Conservation (phyloP, 2,329 filamentous ascomycete species). For the Ustilaginoidea virens region DNA sequence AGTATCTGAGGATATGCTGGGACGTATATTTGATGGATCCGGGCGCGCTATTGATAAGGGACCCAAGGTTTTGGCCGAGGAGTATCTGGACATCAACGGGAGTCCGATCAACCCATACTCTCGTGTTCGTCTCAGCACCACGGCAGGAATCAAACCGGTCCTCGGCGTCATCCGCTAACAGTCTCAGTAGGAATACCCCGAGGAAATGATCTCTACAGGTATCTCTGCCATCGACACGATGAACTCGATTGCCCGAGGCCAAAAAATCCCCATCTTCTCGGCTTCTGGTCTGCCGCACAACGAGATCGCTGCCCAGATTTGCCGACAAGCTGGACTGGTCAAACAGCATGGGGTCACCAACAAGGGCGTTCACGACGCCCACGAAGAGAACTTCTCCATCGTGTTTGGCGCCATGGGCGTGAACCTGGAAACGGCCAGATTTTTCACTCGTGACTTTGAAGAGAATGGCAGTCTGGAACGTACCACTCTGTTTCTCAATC, state of each 20-base stretch:
- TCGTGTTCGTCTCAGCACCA: constrained; percentile 41
- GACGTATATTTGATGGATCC: constrained; percentile 96
- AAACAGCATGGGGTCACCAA: constrained; percentile 62
- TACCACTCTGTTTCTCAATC: constrained; percentile 93
- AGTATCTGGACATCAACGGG: constrained; percentile 98
- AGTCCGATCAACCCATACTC: constrained; percentile 98
- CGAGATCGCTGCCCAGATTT: constrained; percentile 98
- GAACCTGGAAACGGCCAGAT: constrained; percentile 95
- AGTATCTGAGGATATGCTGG: constrained; percentile 98
- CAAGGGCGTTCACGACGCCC: constrained; percentile 90
- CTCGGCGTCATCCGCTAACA: no score
- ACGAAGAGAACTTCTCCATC: constrained; percentile 99
- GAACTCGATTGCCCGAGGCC: constrained; percentile 94
- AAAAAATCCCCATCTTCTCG: constrained; percentile 99
- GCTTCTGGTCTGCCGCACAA: constrained; percentile 97
- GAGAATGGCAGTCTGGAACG: constrained; percentile 98
- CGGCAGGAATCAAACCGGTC: constrained; percentile 70
- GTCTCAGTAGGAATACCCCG: constrained; percentile 76
- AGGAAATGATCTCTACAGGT: constrained; percentile 99
- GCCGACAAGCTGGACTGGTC: constrained; percentile 88
- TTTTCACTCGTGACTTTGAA: constrained; percentile 97
- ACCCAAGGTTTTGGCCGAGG: constrained; percentile 92
- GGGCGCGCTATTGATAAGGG: constrained; percentile 98
- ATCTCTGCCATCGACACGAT: constrained; percentile 98
- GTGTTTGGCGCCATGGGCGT: constrained; percentile 99